Evolutionary conservation across 2,329 filamentous ascomycete species (phyloP), one percentile per base, ranked within the genome.

Genomic region (Penicillium sp.): DNA sequence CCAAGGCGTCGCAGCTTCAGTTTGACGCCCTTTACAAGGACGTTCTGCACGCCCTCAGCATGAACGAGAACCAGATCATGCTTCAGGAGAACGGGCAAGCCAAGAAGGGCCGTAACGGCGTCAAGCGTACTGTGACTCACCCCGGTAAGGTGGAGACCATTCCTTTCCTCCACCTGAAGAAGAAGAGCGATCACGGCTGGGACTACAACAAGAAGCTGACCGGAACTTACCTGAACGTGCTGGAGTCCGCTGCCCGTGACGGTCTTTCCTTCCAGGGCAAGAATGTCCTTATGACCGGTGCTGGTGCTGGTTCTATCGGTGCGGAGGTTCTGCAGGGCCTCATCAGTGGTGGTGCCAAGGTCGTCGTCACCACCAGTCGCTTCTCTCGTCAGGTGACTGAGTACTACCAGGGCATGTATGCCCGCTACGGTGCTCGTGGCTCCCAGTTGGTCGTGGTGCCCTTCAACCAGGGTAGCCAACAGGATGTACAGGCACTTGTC

Each of bases 141-240:
- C 77, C 82, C 57, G 92, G 92, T 76, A 97, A 96, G 82, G 88
- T 96, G 56, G 93, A 98, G 81, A 96, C 95, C 19, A 96, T 99
- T 67, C 95, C 95, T 33, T 99, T 99, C 87, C 80, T 99, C 53
- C 95, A 99, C 75, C 82, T 99, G 57, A 97, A 97, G 85, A 96
- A 96, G 86, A 90, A 92, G 77, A 96, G 96, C 78, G 86, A 93
- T 61, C 90, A 96, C 70, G 93, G 93, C 60, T 99, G 95, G 95
- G 93, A 98, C 72, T 99, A 98, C 82, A 98, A 92, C 86, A 99
- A 98, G 85, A 97, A 96, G 81, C 85, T 99, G 57, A 98, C 95
- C 25, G 90, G 91, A 56, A 78, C 93, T 67, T 99, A 99, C 75
- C 86, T 99, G 33, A 92, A 97, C 73, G 92, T 92, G 61, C 80